These are phyloP conservation scores for Salvia splendens DNA, from an alignment of 257 asterid genomes.

Conservation along the genomic window DNA sequence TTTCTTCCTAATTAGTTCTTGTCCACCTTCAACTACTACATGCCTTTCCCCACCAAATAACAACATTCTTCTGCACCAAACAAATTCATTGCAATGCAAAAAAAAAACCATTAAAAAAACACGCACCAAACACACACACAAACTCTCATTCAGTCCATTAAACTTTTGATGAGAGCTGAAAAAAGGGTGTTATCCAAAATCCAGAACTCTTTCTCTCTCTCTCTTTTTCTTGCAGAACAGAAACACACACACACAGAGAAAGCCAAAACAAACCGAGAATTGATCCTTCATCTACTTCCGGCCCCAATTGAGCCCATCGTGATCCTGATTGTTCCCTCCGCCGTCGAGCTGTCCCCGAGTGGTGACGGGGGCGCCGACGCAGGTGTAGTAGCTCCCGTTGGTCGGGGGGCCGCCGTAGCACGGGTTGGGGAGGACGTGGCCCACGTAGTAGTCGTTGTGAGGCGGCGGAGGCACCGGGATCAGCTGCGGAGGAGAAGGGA, in stretches of 20 bases:
- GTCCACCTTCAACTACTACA: background rate
- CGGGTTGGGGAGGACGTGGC: constrained; percentile 52
- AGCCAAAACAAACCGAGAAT: background rate
- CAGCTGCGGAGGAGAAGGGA: constrained; percentile 51
- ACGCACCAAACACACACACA: no score
- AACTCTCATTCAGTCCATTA: background rate
- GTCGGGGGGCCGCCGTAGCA: constrained; percentile 28
- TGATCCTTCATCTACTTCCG: constrained; percentile 30
- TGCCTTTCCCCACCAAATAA: background rate
- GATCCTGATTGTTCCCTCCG: constrained; percentile 35
- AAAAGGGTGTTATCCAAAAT: constrained; percentile 35
- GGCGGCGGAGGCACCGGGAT: constrained; percentile 43
- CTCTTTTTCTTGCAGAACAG: constrained; percentile 30
- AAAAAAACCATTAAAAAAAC: background rate
- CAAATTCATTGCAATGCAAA: background rate
- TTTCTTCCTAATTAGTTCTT: background rate
- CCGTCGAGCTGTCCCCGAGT: background rate
- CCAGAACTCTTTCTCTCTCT: constrained; percentile 32
- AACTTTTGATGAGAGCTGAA: background rate
- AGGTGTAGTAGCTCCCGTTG: constrained; percentile 49
- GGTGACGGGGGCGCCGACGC: constrained; percentile 76
- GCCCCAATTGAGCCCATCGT: constrained; percentile 49
- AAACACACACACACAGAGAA: constrained; percentile 39
- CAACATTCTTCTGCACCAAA: background rate
- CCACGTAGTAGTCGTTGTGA: constrained; percentile 57